Evolutionary conservation across 352 stramenopile species (phyloP), one percentile per base, ranked within the genome.

Genomic region (Phytophthora pisi): DNA sequence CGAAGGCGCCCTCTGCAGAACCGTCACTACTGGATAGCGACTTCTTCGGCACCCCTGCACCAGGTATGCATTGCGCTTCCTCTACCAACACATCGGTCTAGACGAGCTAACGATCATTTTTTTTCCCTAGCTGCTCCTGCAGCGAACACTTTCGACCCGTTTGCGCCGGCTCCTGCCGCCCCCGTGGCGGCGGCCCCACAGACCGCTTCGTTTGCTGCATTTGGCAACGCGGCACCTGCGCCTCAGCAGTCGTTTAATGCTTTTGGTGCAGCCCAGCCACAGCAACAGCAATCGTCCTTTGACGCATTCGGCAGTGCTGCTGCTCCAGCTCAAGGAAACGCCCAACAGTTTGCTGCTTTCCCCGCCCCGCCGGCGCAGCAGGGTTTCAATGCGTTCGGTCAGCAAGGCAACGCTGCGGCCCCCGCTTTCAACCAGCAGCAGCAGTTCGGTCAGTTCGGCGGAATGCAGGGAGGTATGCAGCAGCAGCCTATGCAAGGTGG

Each of bases 11-110:
- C 5, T 89, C 85, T 13, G 70, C 82, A 15, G 77, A 79, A 13
- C 85, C 88, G 7, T 93, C 85, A 5, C 77, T 95, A 3, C 63
- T 95, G 30, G 88, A 93, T 47, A 81, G 82, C 40, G 85, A 93
- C 60, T 93, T 95, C 60, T 95, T 95, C 45, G 75, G 70, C 6
- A 52, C 79, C 50, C 62, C 81, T 8, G 64, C 61, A 30, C 67
- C 54, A 74, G 77, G 72, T 84, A 66, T 46, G 61, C 34, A 51
- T 52, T 46, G 40, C 5, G 51, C 53, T n/a, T 53, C 46, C 42
- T 64, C 1, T 24, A 45, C 9, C 13, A 15, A 36, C 9, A n/a
- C 9, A 11, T 31, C 9, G 43, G 45, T 45, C 46, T 28, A 26
- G 20, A 16, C 31, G 34, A 23, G 52, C 20, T 61, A 50, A 55